Percentiles rank a stretch among this genome's conserved stretches.
Conservation (phyloP, 805 yeast genomes). For the Suhomyces xylopsoci region DNA sequence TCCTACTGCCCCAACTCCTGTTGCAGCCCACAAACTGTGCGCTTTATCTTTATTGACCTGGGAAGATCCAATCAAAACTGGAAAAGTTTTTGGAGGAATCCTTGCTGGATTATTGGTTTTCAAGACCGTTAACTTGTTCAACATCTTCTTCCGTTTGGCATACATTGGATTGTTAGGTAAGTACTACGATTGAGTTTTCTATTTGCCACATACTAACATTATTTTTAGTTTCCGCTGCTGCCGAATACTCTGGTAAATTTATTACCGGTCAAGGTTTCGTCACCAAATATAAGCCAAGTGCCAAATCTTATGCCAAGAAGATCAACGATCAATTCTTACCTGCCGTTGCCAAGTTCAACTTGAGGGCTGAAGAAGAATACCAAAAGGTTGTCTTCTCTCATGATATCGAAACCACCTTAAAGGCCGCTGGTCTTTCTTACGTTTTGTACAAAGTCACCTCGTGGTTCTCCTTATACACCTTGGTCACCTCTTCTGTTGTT, state of each 20-base stretch:
- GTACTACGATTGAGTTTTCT: constrained; percentile 10
- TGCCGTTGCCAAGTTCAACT: constrained; percentile 42
- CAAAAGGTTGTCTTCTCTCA: constrained; percentile 64
- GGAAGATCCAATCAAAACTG: constrained; percentile 75
- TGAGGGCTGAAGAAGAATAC: constrained; percentile 48
- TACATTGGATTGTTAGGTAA: constrained; percentile 52
- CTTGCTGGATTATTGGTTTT: constrained; percentile 52
- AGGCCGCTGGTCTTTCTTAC: constrained; percentile 66
- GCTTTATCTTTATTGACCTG: constrained; percentile 55
- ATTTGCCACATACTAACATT: constrained; percentile 19
- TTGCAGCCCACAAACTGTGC: constrained; percentile 1
- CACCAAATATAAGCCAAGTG: constrained; percentile 68
- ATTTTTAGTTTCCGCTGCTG: constrained; percentile 55
- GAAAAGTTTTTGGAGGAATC: constrained; percentile 67
- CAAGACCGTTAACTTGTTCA: constrained; percentile 61
- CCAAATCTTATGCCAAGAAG: constrained; percentile 32
- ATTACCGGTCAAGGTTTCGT: constrained; percentile 80
- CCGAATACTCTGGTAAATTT: constrained; percentile 72
- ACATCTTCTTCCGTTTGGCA: constrained; percentile 57
- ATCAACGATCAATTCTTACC: constrained; percentile 41
- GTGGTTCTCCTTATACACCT: constrained; percentile 67
- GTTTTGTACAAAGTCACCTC: constrained; percentile 69
- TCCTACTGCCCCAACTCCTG: not conserved
- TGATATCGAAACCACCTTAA: constrained; percentile 69
- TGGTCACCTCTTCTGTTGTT: constrained; percentile 56